A percentile compares a stretch with the other conserved stretches of the same genome.
phyloP scores from a whole-genome alignment of 176 grass and related monocot species.

The Rhynchospora pubera region DNA sequence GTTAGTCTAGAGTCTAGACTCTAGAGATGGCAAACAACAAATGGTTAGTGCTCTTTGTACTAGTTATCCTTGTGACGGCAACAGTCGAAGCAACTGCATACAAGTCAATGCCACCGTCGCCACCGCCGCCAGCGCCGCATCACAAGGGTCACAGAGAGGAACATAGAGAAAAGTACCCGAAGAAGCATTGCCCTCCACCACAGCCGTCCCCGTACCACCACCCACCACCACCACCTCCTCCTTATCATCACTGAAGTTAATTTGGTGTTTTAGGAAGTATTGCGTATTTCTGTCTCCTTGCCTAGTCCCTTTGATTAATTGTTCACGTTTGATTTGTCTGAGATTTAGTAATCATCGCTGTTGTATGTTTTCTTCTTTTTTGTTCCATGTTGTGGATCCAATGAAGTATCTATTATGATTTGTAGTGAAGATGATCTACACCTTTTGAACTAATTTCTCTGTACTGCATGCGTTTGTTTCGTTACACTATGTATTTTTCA shows the following conservation, averaged over 20 bases:
- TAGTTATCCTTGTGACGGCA: neutral
- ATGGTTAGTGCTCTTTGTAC: conserved; percentile 15
- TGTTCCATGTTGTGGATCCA: too few species aligned
- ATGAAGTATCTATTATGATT: too few species aligned
- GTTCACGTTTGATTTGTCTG: too few species aligned
- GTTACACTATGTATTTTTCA: too few species aligned
- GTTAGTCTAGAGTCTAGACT: too few species aligned
- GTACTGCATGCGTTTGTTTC: too few species aligned
- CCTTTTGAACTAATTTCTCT: too few species aligned
- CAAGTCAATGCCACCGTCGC: neutral
- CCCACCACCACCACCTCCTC: neutral
- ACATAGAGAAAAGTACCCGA: neutral
- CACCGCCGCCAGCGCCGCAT: conserved; percentile 48
- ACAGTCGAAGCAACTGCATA: neutral
- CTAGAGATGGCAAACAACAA: conserved; percentile 5
- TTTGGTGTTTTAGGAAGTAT: neutral
- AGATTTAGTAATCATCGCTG: too few species aligned
- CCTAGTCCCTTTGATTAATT: too few species aligned
- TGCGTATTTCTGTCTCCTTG: neutral
- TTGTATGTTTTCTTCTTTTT: too few species aligned
- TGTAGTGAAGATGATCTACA: too few species aligned
- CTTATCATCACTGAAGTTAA: neutral
- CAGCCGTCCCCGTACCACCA: neutral
- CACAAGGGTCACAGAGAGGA: conserved; percentile 61
- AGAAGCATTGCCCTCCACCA: neutral